Base-by-base conservation (phyloP, 1,284 basidiomycete species). In the Cerrena zonata region DNA sequence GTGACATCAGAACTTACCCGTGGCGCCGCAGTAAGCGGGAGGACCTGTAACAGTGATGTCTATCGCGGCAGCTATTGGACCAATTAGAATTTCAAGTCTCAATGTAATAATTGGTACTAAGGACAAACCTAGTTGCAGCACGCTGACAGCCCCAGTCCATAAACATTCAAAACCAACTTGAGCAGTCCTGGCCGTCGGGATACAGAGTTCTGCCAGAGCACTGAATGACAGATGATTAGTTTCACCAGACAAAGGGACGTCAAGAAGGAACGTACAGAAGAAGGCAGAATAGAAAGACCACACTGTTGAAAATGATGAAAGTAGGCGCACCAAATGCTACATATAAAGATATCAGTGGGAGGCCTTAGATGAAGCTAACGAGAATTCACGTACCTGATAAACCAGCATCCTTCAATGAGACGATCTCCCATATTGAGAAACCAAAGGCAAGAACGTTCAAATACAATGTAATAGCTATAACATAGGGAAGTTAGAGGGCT, bases 391-490 rank as follows among this genome's bases (percentile, higher is more conserved):
- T 52, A 75, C 82, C 68, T 56, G 69, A 62, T 48, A 65, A 48
- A 11, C 66, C 69, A 23, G 63, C 61, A 34, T 66, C 62, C 47
- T 57, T 66, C 25, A 70, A 65, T 15, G 70, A 66, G 41, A 65
- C 65, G 22, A 81, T 64, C 59, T 81, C 79, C 82, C 81, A 84
- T 27, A 73, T 71, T 10, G 80, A 74, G 57, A 84, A 80, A 13
- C 75, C 71, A 47, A 84, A 59, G 12, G 74, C 64, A 44, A 83
- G 67, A 37, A 78, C 51, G 53, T 74, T 78, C 47, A 84, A 61
- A 56, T 77, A 78, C 7, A 70, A 56, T 27, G 83, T 67, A 43
- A 84, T 68, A 52, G 73, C 82, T 85, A 58, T 1, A 43, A 22
- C 39, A 55, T 38, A 38, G 22, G 45, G 27, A 41, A 44, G 49